Evolutionary conservation across 345 rosid species (phyloP).

Genomic region (Tarenaya hassleriana): DNA sequence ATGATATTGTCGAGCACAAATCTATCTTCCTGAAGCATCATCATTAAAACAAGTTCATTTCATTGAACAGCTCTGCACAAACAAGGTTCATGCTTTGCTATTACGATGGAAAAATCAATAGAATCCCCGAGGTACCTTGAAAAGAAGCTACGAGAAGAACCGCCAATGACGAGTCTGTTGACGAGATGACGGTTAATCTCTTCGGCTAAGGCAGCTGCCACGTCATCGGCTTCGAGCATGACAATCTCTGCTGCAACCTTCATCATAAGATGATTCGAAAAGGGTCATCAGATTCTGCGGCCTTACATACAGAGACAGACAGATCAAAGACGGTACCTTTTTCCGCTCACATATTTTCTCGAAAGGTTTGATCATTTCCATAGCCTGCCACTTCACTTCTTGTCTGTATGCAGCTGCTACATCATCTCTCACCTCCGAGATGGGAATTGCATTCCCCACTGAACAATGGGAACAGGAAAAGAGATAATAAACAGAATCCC

Average conservation of each 20-base stretch:
- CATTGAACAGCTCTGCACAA: background rate
- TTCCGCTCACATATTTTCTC: slow-evolving; percentile 42
- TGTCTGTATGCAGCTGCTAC: slow-evolving; percentile 70
- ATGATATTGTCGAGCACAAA: slow-evolving; percentile 59
- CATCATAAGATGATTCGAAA: slow-evolving; percentile 17
- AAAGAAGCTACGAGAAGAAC: slow-evolving; percentile 53
- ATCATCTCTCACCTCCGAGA: slow-evolving; percentile 79
- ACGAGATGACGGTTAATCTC: slow-evolving; percentile 41
- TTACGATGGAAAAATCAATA: too few relatives aligned
- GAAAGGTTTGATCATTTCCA: slow-evolving; percentile 53
- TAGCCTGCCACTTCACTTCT: slow-evolving; percentile 62
- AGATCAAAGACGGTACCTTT: slow-evolving; percentile 37
- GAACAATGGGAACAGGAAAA: slow-evolving; percentile 11
- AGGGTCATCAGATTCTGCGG: slow-evolving; percentile 3
- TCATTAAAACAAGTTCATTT: slow-evolving; percentile 9
- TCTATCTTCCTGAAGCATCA: slow-evolving; percentile 31
- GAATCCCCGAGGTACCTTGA: slow-evolving; percentile 36
- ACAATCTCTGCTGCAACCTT: slow-evolving; percentile 57
- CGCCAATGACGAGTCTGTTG: slow-evolving; percentile 74
- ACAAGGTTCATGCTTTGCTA: too few relatives aligned
- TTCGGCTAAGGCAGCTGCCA: slow-evolving; percentile 55
- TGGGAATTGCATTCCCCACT: slow-evolving; percentile 73
- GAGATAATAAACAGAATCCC: background rate
- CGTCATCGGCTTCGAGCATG: slow-evolving; percentile 58
- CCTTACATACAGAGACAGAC: slow-evolving; percentile 1